Percentiles rank a stretch among this genome's conserved stretches.
These are phyloP conservation scores for Urtica urens DNA, from an alignment of 306 rosid species.

Conservation along the genomic window DNA sequence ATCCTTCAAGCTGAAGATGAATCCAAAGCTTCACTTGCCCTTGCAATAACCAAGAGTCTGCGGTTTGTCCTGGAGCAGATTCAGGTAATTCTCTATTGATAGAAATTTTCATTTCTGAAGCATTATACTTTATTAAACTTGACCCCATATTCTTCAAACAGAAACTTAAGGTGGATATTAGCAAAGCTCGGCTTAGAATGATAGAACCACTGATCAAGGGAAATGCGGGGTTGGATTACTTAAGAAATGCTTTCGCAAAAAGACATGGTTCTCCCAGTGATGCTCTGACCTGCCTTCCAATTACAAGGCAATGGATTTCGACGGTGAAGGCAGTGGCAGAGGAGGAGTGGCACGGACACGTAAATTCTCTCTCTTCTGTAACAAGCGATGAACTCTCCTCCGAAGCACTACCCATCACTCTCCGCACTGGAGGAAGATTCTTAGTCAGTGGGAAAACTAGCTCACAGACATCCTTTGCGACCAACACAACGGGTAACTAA, in stretches of 20 bases:
- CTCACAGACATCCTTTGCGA: background rate
- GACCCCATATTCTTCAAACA: conserved; percentile 15
- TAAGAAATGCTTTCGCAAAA: conserved; percentile 19
- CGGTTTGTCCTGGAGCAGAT: conserved; percentile 75
- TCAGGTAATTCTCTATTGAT: conserved; percentile 39
- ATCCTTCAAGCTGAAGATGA: conserved; percentile 43
- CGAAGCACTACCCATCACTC: conserved; percentile 15
- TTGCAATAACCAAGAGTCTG: conserved; percentile 69
- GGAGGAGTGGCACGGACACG: conserved; percentile 28
- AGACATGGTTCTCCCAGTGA: conserved; percentile 22
- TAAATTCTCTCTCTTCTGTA: conserved; percentile 9
- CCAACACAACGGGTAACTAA: conserved; percentile 5
- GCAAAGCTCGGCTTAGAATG: conserved; percentile 23
- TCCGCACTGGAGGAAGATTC: conserved; percentile 24
- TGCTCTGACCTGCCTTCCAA: conserved; percentile 16
- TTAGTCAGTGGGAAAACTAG: background rate
- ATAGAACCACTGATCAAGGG: conserved; percentile 32
- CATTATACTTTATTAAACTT: too few species aligned
- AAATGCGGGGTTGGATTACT: conserved; percentile 23
- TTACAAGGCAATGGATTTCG: conserved; percentile 27
- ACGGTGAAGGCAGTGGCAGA: conserved; percentile 15
- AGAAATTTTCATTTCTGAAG: too few species aligned
- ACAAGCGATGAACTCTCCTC: background rate
- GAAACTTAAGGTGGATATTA: conserved; percentile 26
- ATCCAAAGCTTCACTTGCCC: conserved; percentile 44